Evolutionary conservation across 2,329 filamentous ascomycete species (phyloP), one percentile per base, ranked within the genome.

Genomic region (Botryotinia globosa): DNA sequence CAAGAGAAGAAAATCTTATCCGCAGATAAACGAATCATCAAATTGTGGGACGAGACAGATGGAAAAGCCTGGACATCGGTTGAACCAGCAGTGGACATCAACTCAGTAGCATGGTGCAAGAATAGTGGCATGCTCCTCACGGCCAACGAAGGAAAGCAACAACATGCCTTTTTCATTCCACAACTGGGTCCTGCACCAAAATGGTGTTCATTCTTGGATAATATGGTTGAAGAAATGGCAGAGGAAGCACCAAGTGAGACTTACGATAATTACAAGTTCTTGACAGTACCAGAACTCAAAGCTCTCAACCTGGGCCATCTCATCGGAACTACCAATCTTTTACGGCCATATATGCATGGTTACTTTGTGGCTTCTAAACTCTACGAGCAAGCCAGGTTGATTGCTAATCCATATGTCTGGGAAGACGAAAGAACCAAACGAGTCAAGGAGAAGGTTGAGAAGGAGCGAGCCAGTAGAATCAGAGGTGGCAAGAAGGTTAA

Each of bases 201-300:
- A 79, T 99, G 96, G 96, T 98, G 96, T 81, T 91, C 92, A 4
- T 98, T 98, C 88, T 85, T 99, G 75, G 97, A 99, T 83, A 98
- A 97, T 79, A 89, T 99, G 79, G 96, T 98, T 16, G 96, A 99
- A 84, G 97, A 99, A 83, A 98, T 99, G 94, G 95, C 95, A 14
- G 95, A 98, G 80, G 89, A 91, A 80, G 85, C 87, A 44, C 87
- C 85, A 74, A 91, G 91, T 44, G 91, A 96, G 78, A 93, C 96
- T 16, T 99, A 99, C 85, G 96, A 99, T 83, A 98, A 99, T 83
- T 98, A 95, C 89, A 99, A 98, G 83, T 99, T 99, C 88, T 86
- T 99, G 80, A 97, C 95, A 2, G 82, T 94, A 74, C 90, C 93
- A 61, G 94, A 99, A 81, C 86, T 99, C 70, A 92, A 92, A 78